Evolutionary conservation across 345 rosid genomes (phyloP), one percentile per base, ranked within the genome.

Genomic region (Microthlaspi erraticum): DNA sequence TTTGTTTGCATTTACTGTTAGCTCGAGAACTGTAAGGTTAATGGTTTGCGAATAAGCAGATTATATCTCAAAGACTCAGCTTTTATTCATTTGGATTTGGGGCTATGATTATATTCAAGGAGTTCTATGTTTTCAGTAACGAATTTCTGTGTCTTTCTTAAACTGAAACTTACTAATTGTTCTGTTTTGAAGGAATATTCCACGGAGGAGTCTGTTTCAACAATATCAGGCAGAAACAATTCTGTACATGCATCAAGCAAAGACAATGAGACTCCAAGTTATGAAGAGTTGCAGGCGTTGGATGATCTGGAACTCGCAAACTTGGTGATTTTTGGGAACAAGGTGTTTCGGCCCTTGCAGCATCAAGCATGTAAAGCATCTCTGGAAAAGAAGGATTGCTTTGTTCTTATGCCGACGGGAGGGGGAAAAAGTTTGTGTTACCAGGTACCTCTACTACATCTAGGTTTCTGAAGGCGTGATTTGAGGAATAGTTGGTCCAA

Each of bases 401-500:
- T 91, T 80, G 59, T 91, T 69, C 88, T 91, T 36, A 83, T 94
- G 96, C 97, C 96, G 2, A 91, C 93, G 0, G 92, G 99, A 75
- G 96, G 99, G 37, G 96, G 97, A 10, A 89, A 91, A 82, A 94
- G 97, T 78, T 72, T 94, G 57, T 89, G 97, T 78, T 93, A 84
- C 82, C 91, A 91, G 97, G 91, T 91, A 46, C 70, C 56, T 39
- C 19, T 43, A 31, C 19, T 43, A 31, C 19, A 18, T 49, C 18
- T 74, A 44, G 56, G 45, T 59, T 51, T 18, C 31, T 6, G 9
- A 20, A 58, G 11, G 8, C 46, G 12, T 66, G 10, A 50, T 59
- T 14, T 49, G 14, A 34, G 36, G 42, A 74, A 7, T 66, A 10
- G 54, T 50, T 66, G 39, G 18, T 58, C 44, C 23, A 8, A 7